phyloP scores from a whole-genome alignment of 495 filamentous ascomycete species.

The Tuber aestivum region DNA sequence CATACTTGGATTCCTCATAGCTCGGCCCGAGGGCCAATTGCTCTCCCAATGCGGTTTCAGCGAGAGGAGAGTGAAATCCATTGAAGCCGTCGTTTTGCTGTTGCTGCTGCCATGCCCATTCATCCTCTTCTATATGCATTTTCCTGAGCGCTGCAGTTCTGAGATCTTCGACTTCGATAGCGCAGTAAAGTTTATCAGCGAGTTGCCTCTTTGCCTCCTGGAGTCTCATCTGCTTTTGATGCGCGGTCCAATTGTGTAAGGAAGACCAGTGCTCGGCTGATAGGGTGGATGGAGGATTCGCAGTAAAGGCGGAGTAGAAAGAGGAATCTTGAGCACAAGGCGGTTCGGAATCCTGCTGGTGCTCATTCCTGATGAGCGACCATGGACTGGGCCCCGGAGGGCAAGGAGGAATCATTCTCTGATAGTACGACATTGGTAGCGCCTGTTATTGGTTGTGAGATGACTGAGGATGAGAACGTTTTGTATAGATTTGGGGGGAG shows the following conservation, averaged over 20 bases:
- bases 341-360: background rate
- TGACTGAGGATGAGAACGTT: background rate
- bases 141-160: background rate
- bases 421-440: background rate
- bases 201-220: background rate
- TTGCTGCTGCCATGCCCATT: background rate
- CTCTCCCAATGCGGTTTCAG: background rate
- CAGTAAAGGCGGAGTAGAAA: background rate
- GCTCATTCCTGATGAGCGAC: background rate
- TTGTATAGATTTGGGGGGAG: background rate
- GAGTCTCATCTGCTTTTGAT: background rate
- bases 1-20: background rate
- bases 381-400: background rate
- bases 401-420: background rate
- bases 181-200: background rate
- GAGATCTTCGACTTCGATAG: background rate
- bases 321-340: background rate
- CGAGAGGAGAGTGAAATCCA: background rate
- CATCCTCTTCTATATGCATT: background rate
- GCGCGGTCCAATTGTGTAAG: background rate
- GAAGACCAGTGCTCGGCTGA: background rate
- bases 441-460: background rate
- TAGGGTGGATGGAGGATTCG: background rate
- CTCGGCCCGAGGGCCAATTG: background rate
- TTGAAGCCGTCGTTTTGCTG: background rate